Evolutionary conservation across 2,329 filamentous ascomycete genomes (phyloP), one percentile per base, ranked within the genome.

Genomic region (Penicillium sp.): DNA sequence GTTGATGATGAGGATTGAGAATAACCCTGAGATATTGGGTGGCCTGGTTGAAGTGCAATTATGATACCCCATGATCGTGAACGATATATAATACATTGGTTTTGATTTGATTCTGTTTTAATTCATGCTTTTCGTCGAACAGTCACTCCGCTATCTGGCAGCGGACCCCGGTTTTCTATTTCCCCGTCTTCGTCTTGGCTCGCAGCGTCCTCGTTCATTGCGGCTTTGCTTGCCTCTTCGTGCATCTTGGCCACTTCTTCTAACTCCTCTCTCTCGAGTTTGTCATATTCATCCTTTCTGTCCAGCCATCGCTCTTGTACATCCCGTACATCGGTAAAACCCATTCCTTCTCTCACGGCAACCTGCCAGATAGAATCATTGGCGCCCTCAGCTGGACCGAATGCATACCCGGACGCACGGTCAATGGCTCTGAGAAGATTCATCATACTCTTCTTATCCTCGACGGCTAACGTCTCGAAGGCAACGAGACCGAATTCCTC

Each of bases 361-460:
- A 97, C 84, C 64, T 95, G 89, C 93, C 93, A 98, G n/a, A 98
- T 82, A 6, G 87, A 91, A 67, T 98, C 92, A 61, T 97, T 96
- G 40, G 90, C 89, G 1, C 90, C 92, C 67, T 96, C 89, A 0
- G 89, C 87, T 4, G 86, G 81, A 0, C 91, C 91, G 73, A 98
- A 96, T 0, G 90, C 87, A 72, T 97, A 97, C 0, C 93, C 93
- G 8, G 89, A 86, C 0, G 93, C 92, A 37, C 93, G 82, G 68
- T 98, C 93, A 64, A 98, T 91, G 0, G 92, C 86, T 40, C 87
- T 83, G 44, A 98, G 75, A 3, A 98, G 77, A 60, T 88, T 85
- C 82, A 95, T 95, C 90, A 98, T 96, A 66, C 88, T 95, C 72
- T 87, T 88, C 70, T 95, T 96, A 66, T 98, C 93, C 72, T 98